Evolutionary conservation across 768 basidiomycete genomes (phyloP).

Genomic region (Macrolepiota albuminosa): DNA sequence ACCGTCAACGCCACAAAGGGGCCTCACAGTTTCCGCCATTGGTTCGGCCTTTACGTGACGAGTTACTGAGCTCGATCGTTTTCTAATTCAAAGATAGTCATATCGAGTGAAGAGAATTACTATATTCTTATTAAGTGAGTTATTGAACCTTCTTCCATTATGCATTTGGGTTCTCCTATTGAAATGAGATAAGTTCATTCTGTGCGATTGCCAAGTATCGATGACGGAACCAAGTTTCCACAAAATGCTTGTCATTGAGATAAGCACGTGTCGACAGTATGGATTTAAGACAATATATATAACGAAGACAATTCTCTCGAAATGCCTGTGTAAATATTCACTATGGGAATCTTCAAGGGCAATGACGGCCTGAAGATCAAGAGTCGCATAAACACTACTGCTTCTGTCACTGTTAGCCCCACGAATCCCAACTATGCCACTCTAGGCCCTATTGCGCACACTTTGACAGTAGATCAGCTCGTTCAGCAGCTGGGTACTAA

Average conservation of each 20-base stretch:
- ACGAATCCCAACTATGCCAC: constrained; percentile 26
- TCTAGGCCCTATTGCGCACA: constrained; percentile 28
- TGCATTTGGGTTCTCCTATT: not conserved
- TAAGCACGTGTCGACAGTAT: not conserved
- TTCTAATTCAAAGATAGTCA: not conserved
- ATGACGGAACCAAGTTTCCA: not conserved
- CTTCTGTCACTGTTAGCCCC: constrained; percentile 27
- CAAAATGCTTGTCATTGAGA: not conserved
- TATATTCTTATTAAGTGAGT: not conserved
- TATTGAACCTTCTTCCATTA: not conserved
- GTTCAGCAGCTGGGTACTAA: constrained; percentile 28
- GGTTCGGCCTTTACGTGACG: not conserved
- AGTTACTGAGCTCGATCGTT: not conserved
- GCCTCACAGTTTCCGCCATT: too few relatives aligned
- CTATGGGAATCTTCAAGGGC: constrained; percentile 14
- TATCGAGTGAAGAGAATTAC: not conserved
- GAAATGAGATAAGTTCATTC: not conserved
- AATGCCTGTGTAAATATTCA: not conserved
- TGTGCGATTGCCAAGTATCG: not conserved
- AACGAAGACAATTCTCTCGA: not conserved
- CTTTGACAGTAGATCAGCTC: constrained; percentile 23
- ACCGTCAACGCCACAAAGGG: not conserved
- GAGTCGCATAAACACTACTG: constrained; percentile 27
- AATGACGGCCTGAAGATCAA: constrained; percentile 18
- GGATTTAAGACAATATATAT: constrained; percentile 9